A percentile compares a stretch with the other conserved stretches of the same genome.
phyloP scores from a whole-genome alignment of 495 filamentous ascomycete species.

The Achaetomiella virescens region DNA sequence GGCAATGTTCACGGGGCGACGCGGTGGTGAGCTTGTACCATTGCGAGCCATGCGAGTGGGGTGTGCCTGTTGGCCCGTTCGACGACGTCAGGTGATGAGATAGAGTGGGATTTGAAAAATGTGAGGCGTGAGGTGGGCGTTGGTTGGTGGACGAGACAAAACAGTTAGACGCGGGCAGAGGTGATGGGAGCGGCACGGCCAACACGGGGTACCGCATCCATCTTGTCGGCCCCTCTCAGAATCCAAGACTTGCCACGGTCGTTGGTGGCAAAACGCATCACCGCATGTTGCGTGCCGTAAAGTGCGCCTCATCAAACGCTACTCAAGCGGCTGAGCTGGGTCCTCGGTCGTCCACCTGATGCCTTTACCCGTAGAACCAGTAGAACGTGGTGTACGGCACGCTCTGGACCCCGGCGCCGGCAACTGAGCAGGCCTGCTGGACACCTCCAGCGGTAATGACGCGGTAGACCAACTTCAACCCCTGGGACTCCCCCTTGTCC shows the following conservation, averaged over 20 bases:
- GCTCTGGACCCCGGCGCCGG: constrained; percentile 34
- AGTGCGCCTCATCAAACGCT: background rate
- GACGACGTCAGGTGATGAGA: too few species aligned
- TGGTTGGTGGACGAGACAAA: too few species aligned
- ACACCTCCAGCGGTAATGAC: constrained; percentile 61
- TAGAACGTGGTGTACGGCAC: constrained; percentile 66
- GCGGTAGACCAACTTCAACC: constrained; percentile 54
- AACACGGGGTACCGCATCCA: background rate
- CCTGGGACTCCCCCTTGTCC: constrained; percentile 40
- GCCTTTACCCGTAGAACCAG: constrained; percentile 53
- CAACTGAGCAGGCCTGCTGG: constrained; percentile 42
- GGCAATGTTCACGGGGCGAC: too few species aligned
- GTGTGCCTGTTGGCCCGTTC: too few species aligned
- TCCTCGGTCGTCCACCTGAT: background rate
- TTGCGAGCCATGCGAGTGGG: too few species aligned
- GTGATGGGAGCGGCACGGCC: too few species aligned
- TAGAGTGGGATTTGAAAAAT: too few species aligned
- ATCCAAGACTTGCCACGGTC: background rate
- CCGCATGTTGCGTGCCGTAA: background rate
- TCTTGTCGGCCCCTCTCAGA: background rate
- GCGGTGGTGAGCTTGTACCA: too few species aligned
- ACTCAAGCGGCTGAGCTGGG: background rate
- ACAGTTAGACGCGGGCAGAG: too few species aligned
- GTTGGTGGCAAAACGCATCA: background rate
- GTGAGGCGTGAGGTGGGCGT: too few species aligned